Evolutionary conservation across 768 basidiomycete genomes (phyloP).

Genomic region (Russula compacta): DNA sequence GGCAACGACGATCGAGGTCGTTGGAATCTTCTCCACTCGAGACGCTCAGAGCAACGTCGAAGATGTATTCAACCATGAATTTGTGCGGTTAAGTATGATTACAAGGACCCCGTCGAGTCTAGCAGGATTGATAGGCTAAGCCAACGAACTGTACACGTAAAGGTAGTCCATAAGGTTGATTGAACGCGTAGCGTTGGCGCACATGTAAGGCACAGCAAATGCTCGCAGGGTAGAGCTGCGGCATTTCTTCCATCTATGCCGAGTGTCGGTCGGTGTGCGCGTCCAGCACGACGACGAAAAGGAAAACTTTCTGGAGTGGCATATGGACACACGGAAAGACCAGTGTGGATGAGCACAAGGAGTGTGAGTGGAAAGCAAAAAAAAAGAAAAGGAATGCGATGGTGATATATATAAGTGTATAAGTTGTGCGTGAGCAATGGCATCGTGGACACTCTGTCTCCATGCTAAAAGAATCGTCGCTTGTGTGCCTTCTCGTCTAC

Average conservation of each 20-base stretch:
- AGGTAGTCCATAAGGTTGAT: neutral
- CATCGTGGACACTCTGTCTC: neutral
- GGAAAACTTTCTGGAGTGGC: constrained; percentile 2
- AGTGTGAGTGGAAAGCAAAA: neutral
- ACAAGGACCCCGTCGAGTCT: constrained; percentile 2
- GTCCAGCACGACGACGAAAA: neutral
- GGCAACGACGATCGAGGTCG: too few relatives aligned
- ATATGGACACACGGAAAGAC: neutral
- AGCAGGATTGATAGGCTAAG: constrained; percentile 2
- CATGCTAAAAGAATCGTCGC: constrained; percentile 59
- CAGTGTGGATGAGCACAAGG: neutral
- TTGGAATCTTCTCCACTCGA: neutral
- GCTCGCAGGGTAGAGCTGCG: neutral
- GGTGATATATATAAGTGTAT: constrained; percentile 13
- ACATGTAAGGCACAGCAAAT: neutral
- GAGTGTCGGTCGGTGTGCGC: neutral
- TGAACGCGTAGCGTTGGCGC: neutral
- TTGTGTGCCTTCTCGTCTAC: constrained; percentile 67
- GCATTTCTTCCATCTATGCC: neutral
- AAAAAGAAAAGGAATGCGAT: neutral
- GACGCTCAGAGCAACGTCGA: neutral
- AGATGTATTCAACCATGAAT: neutral
- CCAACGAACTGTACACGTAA: neutral
- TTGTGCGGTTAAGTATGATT: constrained; percentile 3
- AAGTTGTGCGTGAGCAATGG: neutral